These are phyloP conservation scores for Coprinopsis cinerea DNA, from an alignment of 768 basidiomycete genomes.

Conservation along the genomic window DNA sequence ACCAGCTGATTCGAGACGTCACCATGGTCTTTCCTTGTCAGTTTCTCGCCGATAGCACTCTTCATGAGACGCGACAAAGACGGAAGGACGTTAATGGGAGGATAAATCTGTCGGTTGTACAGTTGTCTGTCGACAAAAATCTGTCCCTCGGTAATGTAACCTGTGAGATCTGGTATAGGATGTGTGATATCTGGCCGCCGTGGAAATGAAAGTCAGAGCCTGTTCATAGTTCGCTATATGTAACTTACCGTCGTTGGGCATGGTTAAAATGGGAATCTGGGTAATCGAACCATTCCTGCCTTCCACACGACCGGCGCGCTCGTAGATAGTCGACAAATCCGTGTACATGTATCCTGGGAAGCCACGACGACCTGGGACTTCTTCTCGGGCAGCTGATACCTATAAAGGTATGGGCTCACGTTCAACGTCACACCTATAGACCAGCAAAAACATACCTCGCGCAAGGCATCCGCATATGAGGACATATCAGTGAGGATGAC, in stretches of 20 bases:
- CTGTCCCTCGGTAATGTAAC: slow-evolving; percentile 99
- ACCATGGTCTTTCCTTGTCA: slow-evolving; percentile 97
- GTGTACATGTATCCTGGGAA: slow-evolving; percentile 99
- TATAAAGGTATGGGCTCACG: slow-evolving; percentile 24
- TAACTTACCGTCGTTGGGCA: slow-evolving; percentile 93
- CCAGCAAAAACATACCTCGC: slow-evolving; percentile 59
- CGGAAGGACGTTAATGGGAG: slow-evolving; percentile 98
- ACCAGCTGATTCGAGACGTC: slow-evolving; percentile 99
- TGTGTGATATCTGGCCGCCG: slow-evolving; percentile 88
- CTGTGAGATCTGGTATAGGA: slow-evolving; percentile 98
- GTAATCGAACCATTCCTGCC: slow-evolving; percentile 99
- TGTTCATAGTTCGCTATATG: slow-evolving; percentile 3
- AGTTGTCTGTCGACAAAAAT: slow-evolving; percentile 98
- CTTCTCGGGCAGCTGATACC: slow-evolving; percentile 98
- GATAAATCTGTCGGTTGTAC: slow-evolving; percentile 96
- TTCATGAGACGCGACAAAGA: slow-evolving; percentile 99
- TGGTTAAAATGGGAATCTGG: slow-evolving; percentile 98
- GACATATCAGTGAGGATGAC: slow-evolving; percentile 99
- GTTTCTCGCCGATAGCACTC: slow-evolving; percentile 95
- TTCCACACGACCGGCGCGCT: slow-evolving; percentile 96
- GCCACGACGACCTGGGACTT: slow-evolving; percentile 98
- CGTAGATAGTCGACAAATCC: slow-evolving; percentile 98
- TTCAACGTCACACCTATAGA: slow-evolving; percentile 13
- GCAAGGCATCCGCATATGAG: slow-evolving; percentile 93
- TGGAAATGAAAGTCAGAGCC: slow-evolving; percentile 12